Evolutionary conservation across 2,329 filamentous ascomycete genomes (phyloP).

Genomic region (Zelopaecilomyces penicillatus): DNA sequence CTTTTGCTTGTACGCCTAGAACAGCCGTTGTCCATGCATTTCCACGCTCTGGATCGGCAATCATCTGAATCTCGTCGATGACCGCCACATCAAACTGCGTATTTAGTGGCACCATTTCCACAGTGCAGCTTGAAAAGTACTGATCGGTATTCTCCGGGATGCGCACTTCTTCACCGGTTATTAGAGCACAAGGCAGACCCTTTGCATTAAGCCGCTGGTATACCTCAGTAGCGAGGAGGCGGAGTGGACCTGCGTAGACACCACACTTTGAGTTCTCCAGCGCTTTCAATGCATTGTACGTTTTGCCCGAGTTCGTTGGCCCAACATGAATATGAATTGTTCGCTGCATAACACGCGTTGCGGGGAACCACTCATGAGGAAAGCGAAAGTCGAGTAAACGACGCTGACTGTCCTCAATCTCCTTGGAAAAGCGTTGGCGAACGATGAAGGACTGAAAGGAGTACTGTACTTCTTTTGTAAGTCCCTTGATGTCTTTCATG

Average conservation of each 20-base stretch:
- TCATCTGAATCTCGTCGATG: slow-evolving; percentile 99
- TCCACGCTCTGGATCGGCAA: slow-evolving; percentile 68
- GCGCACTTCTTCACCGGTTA: slow-evolving; percentile 87
- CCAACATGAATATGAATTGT: slow-evolving; percentile 90
- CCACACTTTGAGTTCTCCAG: slow-evolving; percentile 69
- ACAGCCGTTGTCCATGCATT: slow-evolving; percentile 94
- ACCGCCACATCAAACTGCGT: slow-evolving; percentile 73
- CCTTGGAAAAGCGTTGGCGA: slow-evolving; percentile 46
- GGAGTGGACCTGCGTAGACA: slow-evolving; percentile 83
- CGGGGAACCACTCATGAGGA: slow-evolving; percentile 87
- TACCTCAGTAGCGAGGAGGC: slow-evolving; percentile 89
- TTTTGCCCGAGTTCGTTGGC: slow-evolving; percentile 97
- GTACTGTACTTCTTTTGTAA: slow-evolving; percentile 54
- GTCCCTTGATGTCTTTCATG: slow-evolving; percentile 37
- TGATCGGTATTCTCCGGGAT: slow-evolving; percentile 50
- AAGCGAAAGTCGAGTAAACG: slow-evolving; percentile 74
- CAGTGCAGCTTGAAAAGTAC: slow-evolving; percentile 75
- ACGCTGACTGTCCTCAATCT: slow-evolving; percentile 50
- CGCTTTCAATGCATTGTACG: slow-evolving; percentile 82
- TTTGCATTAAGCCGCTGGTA: slow-evolving; percentile 77
- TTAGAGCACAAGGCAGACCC: slow-evolving; percentile 65
- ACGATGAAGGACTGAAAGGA: slow-evolving; percentile 60
- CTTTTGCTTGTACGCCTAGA: slow-evolving; percentile 75
- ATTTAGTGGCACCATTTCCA: slow-evolving; percentile 69
- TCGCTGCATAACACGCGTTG: slow-evolving; percentile 69